Conservation (phyloP, 495 filamentous ascomycete genomes). For the Penicillium parvum region DNA sequence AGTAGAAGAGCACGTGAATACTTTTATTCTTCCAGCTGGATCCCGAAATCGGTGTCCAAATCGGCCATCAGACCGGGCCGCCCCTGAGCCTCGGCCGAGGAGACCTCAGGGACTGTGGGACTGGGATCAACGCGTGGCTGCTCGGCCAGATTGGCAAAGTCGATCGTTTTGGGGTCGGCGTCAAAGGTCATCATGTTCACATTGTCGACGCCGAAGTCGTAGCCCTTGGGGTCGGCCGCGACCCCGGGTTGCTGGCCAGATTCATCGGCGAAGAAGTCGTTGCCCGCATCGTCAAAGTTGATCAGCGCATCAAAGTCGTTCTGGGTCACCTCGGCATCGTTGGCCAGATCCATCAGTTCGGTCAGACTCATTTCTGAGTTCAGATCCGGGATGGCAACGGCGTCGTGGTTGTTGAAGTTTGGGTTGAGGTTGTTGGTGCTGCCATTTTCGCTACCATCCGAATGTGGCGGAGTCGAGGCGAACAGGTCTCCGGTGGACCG, state of each 20-base stretch:
- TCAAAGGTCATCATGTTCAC: slow-evolving; percentile 31
- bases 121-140: neutral
- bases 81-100: slow-evolving; percentile 15
- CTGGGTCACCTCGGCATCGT: slow-evolving; percentile 47
- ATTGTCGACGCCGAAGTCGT: slow-evolving; percentile 25
- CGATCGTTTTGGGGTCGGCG: slow-evolving; percentile 25
- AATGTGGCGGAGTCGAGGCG: slow-evolving; percentile 42
- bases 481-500: slow-evolving; percentile 25
- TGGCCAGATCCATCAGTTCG: slow-evolving; percentile 45
- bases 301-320: slow-evolving; percentile 48
- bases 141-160: slow-evolving; percentile 24
- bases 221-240: slow-evolving; percentile 20
- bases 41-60: slow-evolving; percentile 32
- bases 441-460: slow-evolving; percentile 44
- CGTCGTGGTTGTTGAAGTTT: slow-evolving; percentile 24
- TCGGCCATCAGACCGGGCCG: slow-evolving; percentile 19
- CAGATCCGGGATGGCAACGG: slow-evolving; percentile 33
- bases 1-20: slow-evolving; percentile 9
- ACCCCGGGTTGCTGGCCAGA: slow-evolving; percentile 4
- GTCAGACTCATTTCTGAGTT: slow-evolving; percentile 39
- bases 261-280: slow-evolving; percentile 39
- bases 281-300: slow-evolving; percentile 43
- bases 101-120: slow-evolving; percentile 1
- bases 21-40: slow-evolving; percentile 21
- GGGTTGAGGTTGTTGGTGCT: slow-evolving; percentile 42